Evolutionary conservation across 192 early-diverging fungal genomes (phyloP).

Genomic region (Backusella tarrabulga): DNA sequence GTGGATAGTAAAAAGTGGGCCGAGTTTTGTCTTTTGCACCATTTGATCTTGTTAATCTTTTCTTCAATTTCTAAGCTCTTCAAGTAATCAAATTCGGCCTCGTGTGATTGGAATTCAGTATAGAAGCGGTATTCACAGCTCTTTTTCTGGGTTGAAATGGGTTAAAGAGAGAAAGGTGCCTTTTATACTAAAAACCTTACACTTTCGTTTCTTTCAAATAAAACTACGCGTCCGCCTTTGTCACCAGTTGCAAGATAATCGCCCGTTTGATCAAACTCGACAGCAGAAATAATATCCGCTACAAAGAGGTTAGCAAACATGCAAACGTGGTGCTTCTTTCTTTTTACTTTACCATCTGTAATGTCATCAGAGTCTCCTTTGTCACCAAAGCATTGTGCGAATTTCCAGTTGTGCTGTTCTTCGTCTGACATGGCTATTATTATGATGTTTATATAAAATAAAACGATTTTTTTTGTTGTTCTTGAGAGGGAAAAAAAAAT

Average conservation of each 20-base stretch:
- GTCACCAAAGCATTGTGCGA: conserved; percentile 99
- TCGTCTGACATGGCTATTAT: neutral
- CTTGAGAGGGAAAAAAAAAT: neutral
- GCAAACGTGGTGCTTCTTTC: neutral
- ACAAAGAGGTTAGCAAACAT: neutral
- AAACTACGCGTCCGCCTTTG: conserved; percentile 86
- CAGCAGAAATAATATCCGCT: conserved; percentile 99
- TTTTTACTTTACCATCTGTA: conserved; percentile 82
- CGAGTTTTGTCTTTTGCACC: conserved; percentile 95
- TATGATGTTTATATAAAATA: neutral
- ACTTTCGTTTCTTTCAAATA: conserved; percentile 86
- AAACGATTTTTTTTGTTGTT: neutral
- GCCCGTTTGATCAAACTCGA: conserved; percentile 97
- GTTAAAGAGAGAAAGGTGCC: neutral
- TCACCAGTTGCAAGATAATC: conserved; percentile 98
- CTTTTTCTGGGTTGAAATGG: conserved; percentile 73
- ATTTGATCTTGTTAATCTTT: conserved; percentile 99
- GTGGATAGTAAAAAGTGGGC: conserved; percentile 97
- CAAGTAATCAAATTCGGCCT: conserved; percentile 99
- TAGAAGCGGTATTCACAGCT: conserved; percentile 99
- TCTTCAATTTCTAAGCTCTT: conserved; percentile 99
- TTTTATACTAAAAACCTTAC: conserved; percentile 48
- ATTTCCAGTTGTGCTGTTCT: conserved; percentile 70
- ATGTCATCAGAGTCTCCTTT: conserved; percentile 98
- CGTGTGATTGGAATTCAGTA: conserved; percentile 99